Evolutionary conservation across 2,329 filamentous ascomycete species (phyloP).

Genomic region (Diaporthe australafricana): DNA sequence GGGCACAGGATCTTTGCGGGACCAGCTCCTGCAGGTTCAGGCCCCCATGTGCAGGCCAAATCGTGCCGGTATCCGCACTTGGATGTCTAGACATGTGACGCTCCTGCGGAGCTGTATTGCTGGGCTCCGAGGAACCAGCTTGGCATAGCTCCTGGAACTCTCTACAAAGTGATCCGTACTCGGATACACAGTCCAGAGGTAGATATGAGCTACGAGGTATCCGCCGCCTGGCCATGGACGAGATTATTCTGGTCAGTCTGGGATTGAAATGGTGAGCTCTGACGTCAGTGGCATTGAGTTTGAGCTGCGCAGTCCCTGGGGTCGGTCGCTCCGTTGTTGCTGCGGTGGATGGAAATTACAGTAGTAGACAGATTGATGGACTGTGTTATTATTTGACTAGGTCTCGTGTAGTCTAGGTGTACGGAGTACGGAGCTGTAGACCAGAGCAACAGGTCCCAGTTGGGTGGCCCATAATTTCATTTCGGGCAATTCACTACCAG

Average conservation of each 20-base stretch:
- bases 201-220: too few relatives aligned
- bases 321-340: neutral
- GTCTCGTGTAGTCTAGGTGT: too few relatives aligned
- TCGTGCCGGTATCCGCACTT: neutral
- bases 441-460: neutral
- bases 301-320: neutral
- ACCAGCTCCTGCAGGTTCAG: neutral
- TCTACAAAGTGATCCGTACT: too few relatives aligned
- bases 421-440: too few relatives aligned
- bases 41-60: neutral
- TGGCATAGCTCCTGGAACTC: neutral
- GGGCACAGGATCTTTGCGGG: neutral
- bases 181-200: too few relatives aligned
- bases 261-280: neutral
- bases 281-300: constrained; percentile 9
- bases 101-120: neutral
- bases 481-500: neutral
- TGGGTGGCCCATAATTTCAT: neutral
- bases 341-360: neutral
- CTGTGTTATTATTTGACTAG: neutral
- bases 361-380: too few relatives aligned
- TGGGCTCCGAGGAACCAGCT: neutral
- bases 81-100: constrained; percentile 1
- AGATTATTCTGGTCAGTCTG: too few relatives aligned
- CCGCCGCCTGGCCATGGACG: too few relatives aligned